Evolutionary conservation across 73 alveolate species (phyloP), one percentile per base, ranked within the genome.

Genomic region (Paramecium octaurelia): DNA sequence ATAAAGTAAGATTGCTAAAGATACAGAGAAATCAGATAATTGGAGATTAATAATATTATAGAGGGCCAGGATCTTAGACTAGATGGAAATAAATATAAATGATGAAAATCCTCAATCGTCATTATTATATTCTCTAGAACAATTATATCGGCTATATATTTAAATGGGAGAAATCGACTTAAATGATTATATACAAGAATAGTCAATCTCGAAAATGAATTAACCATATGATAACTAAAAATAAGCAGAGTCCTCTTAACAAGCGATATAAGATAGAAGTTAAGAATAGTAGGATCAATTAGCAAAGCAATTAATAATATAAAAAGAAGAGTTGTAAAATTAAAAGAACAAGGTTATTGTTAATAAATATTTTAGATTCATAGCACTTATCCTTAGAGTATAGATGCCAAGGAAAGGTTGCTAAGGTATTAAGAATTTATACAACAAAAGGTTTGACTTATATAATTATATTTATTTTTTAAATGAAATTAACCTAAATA

Each of bases 241-340:
- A 23, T 42, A 40, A 23, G 43, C 18, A 10, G 35, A 80, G 9
- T 60, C 58, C 12, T 8, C 68, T 0, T 36, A 44, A 9, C 12
- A 44, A 44, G 34, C 8, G 0, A 4, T 18, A 31, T 11, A 21
- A 23, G 2, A 0, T 36, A 4, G n/a, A 29, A 14, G 9, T 24
- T 31, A 12, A 12, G 42, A 36, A 14, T 75, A 36, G 10, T 14
- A 8, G 10, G n/a, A 20, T 9, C 12, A 36, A 23, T 80, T 10
- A 6, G 24, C 76, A 44, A 44, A n/a, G 21, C 21, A 40, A 31
- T 43, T 80, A 43, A 23, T 80, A 44, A 4, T 1, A 38, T 20
- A 48, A 27, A 80, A 80, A 44, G 91, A 80, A 24, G 48, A 73
- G 76, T 48, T 44, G 9, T 20, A 80, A 48, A 80, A 80, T 44